Conservation (phyloP, 805 yeast genomes). For the Scheffersomyces stipitis region DNA sequence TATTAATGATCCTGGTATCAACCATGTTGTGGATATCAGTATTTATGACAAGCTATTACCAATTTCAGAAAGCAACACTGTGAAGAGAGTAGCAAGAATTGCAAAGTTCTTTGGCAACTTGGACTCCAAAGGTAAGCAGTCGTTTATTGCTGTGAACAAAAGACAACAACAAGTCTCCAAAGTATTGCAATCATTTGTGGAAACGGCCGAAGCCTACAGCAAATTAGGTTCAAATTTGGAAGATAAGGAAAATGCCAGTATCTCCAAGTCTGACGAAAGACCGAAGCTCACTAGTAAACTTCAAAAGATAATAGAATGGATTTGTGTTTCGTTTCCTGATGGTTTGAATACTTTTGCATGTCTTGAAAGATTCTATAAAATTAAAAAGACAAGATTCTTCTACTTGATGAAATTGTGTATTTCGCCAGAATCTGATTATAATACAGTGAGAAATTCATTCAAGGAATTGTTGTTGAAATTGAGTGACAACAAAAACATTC, state of each 20-base stretch:
- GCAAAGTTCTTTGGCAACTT: conserved; percentile 49
- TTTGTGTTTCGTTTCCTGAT: conserved; percentile 57
- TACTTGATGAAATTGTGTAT: conserved; percentile 56
- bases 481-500: conserved; percentile 50
- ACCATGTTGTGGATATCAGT: conserved; percentile 59
- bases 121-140: conserved; percentile 56
- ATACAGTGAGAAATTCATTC: conserved; percentile 57
- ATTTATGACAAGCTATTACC: conserved; percentile 65
- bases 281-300: conserved; percentile 31
- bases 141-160: conserved; percentile 67
- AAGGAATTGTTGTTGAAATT: conserved; percentile 61
- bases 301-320: conserved; percentile 61
- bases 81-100: conserved; percentile 53
- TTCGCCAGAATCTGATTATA: conserved; percentile 58
- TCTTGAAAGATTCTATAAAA: conserved; percentile 49
- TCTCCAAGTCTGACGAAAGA: conserved; percentile 1
- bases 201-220: conserved; percentile 45
- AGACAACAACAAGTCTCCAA: conserved; percentile 64
- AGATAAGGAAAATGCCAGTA: conserved; percentile 12
- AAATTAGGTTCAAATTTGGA: conserved; percentile 14
- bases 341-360: conserved; percentile 48
- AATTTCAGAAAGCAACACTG: conserved; percentile 40
- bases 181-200: conserved; percentile 50
- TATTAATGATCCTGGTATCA: conserved; percentile 69
- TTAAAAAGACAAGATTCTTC: conserved; percentile 60